Evolutionary conservation across 2,329 filamentous ascomycete species (phyloP).

Genomic region (Lachnellula willkommii): DNA sequence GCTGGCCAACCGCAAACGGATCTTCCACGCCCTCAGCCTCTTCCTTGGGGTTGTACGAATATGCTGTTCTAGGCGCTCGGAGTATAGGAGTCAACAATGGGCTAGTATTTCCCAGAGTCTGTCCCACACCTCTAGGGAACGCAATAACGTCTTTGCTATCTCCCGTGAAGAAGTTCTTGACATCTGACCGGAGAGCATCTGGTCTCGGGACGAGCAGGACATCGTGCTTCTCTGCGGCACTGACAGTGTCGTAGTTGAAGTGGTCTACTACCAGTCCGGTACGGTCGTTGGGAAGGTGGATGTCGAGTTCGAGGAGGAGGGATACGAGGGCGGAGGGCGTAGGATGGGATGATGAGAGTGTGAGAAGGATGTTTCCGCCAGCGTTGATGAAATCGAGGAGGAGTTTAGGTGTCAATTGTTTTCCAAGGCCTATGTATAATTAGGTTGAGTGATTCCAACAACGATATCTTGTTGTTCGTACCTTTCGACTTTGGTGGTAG

Average conservation of each 20-base stretch:
- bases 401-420: constrained; percentile 76
- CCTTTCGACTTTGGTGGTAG: constrained; percentile 89
- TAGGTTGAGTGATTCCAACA: constrained; percentile 1
- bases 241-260: constrained; percentile 81
- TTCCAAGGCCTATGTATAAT: constrained; percentile 64
- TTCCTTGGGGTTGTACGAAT: constrained; percentile 92
- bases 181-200: constrained; percentile 56
- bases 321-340: constrained; percentile 70
- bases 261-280: constrained; percentile 86
- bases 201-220: constrained; percentile 75
- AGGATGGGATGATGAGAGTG: constrained; percentile 66
- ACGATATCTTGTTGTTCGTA: constrained; percentile 32
- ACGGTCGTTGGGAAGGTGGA: constrained; percentile 79
- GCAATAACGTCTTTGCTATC: constrained; percentile 58
- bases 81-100: constrained; percentile 77
- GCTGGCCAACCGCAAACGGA: constrained; percentile 75
- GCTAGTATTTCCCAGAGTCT: constrained; percentile 70
- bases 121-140: constrained; percentile 76
- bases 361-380: constrained; percentile 84
- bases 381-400: constrained; percentile 89
- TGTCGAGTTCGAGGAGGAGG: constrained; percentile 81
- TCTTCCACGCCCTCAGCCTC: constrained; percentile 70
- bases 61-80: constrained; percentile 76
- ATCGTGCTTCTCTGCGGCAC: constrained; percentile 78
- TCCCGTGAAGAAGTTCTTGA: constrained; percentile 73